A percentile compares a stretch with the other conserved stretches of the same genome.
These are phyloP conservation scores for Leccinum obscurum DNA, from an alignment of 768 basidiomycete genomes.

Conservation along the genomic window DNA sequence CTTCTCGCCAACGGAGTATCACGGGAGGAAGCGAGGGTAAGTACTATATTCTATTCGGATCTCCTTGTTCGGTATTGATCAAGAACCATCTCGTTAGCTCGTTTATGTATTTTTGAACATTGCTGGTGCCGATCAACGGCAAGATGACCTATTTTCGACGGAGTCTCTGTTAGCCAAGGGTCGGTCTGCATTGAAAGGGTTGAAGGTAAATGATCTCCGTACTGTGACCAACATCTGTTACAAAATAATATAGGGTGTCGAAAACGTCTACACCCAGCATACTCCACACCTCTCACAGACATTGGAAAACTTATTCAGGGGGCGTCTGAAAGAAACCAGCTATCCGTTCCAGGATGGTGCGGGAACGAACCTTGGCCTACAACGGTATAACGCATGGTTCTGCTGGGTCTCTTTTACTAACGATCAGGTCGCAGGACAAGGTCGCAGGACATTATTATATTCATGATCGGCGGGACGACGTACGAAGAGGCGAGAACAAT, in stretches of 20 bases:
- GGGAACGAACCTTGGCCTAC: constrained; percentile 67
- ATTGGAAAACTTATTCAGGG: constrained; percentile 84
- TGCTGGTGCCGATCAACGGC: constrained; percentile 92
- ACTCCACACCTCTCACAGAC: constrained; percentile 92
- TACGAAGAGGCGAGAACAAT: constrained; percentile 93
- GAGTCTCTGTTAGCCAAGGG: constrained; percentile 94
- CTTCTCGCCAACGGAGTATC: constrained; percentile 74
- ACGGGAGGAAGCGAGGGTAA: constrained; percentile 72
- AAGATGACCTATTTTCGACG: constrained; percentile 95
- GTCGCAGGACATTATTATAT: constrained; percentile 94
- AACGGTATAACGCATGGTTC: constrained; percentile 47
- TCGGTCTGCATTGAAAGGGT: constrained; percentile 89
- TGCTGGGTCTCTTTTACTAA: constrained; percentile 5
- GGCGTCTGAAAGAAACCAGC: constrained; percentile 80
- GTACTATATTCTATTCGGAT: constrained; percentile 3
- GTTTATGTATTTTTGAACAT: constrained; percentile 93
- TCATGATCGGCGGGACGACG: constrained; percentile 95
- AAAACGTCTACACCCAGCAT: constrained; percentile 99
- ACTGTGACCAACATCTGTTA: neutral
- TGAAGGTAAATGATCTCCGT: constrained; percentile 62
- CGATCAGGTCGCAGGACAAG: constrained; percentile 42
- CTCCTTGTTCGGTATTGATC: constrained; percentile 9
- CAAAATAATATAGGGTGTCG: constrained; percentile 70
- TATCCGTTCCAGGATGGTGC: constrained; percentile 85
- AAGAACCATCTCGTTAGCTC: constrained; percentile 42